Evolutionary conservation across 208 protist species (phyloP).

Genomic region (Vickermania ingenoplastis): DNA sequence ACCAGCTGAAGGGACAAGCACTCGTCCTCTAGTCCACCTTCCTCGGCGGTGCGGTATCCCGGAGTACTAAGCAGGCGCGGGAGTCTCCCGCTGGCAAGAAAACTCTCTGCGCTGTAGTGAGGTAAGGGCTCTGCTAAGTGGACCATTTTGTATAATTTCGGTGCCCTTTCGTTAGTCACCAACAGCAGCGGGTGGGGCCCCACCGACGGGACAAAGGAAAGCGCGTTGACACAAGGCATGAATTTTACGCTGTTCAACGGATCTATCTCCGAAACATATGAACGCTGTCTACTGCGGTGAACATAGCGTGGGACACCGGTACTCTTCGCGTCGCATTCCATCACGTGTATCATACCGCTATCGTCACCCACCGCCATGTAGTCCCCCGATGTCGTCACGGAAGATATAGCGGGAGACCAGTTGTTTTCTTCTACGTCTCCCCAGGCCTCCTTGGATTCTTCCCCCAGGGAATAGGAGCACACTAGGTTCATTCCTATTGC

Average conservation of each 20-base stretch:
- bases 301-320: neutral
- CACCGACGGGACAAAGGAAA: slow-evolving; percentile 65
- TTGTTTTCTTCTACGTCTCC: no score
- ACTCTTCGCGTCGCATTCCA: slow-evolving; percentile 36
- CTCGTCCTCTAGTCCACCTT: no score
- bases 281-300: slow-evolving; percentile 22
- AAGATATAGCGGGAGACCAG: slow-evolving; percentile 22
- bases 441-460: no score
- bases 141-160: slow-evolving; percentile 80
- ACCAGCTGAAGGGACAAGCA: slow-evolving; percentile 55
- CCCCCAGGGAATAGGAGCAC: no score
- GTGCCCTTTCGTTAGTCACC: slow-evolving; percentile 77
- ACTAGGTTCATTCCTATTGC: no score
- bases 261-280: slow-evolving; percentile 80
- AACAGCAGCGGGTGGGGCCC: slow-evolving; percentile 59
- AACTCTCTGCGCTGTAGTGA: slow-evolving; percentile 46
- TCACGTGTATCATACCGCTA: slow-evolving; percentile 58
- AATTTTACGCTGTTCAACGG: slow-evolving; percentile 82
- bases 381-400: slow-evolving; percentile 20
- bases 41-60: no score
- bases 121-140: slow-evolving; percentile 42
- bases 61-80: slow-evolving; percentile 22
- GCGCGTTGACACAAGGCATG: slow-evolving; percentile 50
- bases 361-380: slow-evolving; percentile 74
- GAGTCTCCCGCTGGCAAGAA: slow-evolving; percentile 22